phyloP scores from a whole-genome alignment of 805 yeast genomes.

The Nakazawaea sp. region DNA sequence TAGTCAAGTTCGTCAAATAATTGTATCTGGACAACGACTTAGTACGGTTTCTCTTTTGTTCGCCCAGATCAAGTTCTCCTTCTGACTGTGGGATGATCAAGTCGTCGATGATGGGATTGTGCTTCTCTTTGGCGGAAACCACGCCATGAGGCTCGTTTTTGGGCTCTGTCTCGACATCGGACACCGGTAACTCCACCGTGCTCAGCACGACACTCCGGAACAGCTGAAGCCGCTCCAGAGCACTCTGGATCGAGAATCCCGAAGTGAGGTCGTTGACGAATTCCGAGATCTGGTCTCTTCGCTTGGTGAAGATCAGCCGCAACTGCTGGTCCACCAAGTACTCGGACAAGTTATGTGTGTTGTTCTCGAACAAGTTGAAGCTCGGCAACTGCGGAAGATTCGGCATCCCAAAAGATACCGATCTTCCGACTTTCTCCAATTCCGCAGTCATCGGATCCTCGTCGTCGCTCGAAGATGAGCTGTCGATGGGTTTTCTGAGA shows the following conservation, averaged over 20 bases:
- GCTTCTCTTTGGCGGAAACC: conserved; percentile 26
- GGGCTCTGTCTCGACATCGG: conserved; percentile 26
- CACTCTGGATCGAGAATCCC: conserved; percentile 44
- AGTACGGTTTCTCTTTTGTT: conserved; percentile 10
- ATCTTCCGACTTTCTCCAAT: conserved; percentile 45
- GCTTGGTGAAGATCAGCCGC: conserved; percentile 14
- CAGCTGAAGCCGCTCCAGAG: conserved; percentile 46
- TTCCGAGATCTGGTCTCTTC: conserved; percentile 33
- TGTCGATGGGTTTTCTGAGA: background rate
- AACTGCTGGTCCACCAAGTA: conserved; percentile 5
- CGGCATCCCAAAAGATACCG: conserved; percentile 18
- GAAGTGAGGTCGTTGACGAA: conserved; percentile 30
- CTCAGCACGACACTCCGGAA: conserved; percentile 36
- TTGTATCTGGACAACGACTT: conserved; percentile 15
- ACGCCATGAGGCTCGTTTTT: conserved; percentile 39
- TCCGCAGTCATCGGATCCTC: conserved; percentile 21
- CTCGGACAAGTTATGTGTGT: background rate
- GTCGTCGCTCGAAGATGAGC: conserved; percentile 11
- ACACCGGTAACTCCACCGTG: conserved; percentile 42
- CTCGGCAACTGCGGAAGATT: conserved; percentile 18
- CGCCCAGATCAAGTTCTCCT: conserved; percentile 7
- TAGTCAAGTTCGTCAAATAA: conserved; percentile 22
- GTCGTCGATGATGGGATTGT: conserved; percentile 31
- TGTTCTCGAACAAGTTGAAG: conserved; percentile 10
- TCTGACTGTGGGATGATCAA: conserved; percentile 30